phyloP scores from a whole-genome alignment of 2,329 filamentous ascomycete species.

The Verticillium nonalfalfae region DNA sequence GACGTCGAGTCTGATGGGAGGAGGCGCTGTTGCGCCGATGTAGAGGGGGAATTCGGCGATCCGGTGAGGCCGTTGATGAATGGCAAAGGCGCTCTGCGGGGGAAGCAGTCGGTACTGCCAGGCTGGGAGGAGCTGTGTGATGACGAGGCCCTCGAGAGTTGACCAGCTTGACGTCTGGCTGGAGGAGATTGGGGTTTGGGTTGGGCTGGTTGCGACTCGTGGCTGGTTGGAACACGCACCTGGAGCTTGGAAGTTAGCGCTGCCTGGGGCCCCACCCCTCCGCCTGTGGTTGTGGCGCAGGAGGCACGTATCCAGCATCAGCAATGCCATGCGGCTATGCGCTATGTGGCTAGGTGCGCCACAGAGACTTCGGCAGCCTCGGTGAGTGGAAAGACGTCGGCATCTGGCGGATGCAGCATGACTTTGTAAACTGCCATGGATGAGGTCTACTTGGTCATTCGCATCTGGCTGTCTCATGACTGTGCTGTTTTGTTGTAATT shows the following conservation, averaged over 20 bases:
- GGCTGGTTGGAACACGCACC: not conserved
- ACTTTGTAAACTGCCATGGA: too few relatives aligned
- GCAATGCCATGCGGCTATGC: not conserved
- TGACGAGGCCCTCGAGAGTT: conserved; percentile 14
- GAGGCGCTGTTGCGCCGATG: not conserved
- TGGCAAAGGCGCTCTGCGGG: not conserved
- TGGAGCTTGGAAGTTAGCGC: not conserved
- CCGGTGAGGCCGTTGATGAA: not conserved
- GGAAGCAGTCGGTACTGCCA: conserved; percentile 3
- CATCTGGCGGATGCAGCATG: too few relatives aligned
- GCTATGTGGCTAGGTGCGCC: too few relatives aligned
- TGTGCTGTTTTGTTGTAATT: too few relatives aligned
- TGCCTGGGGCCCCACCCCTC: not conserved
- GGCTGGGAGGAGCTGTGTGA: conserved; percentile 7
- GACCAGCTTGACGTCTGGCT: conserved; percentile 10
- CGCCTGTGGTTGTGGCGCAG: not conserved
- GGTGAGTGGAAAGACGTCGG: not conserved
- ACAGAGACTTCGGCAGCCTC: not conserved
- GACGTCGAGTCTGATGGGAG: not conserved
- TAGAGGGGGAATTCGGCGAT: not conserved
- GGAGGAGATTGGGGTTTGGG: conserved; percentile 2
- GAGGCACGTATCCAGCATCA: not conserved
- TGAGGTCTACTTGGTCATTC: too few relatives aligned
- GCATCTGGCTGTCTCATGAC: too few relatives aligned
- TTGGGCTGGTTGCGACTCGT: conserved; percentile 4